Percentiles rank a stretch among this genome's conserved stretches.
Evolutionary conservation across 805 yeast species (phyloP).

Genomic region (Cyberlindnera bimundalis): DNA sequence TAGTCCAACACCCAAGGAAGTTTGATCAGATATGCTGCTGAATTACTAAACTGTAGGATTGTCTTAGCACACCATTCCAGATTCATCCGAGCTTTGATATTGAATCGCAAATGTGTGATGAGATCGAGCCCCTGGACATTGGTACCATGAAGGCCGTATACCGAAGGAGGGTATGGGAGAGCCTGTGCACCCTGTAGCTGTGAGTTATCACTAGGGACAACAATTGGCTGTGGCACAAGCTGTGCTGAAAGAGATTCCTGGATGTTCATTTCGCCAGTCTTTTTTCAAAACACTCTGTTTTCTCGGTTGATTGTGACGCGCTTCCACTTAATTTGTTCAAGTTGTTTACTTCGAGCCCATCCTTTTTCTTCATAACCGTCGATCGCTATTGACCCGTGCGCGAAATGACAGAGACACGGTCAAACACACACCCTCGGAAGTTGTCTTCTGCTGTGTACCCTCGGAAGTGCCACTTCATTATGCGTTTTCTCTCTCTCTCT

Average conservation of each 20-base stretch:
- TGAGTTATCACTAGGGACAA: conserved; percentile 5
- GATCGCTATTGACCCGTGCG: too few species aligned
- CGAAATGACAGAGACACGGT: too few species aligned
- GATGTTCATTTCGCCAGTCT: conserved; percentile 1
- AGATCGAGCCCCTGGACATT: conserved; percentile 24
- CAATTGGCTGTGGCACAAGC: conserved; percentile 11
- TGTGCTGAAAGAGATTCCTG: conserved; percentile 5
- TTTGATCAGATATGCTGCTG: conserved; percentile 20
- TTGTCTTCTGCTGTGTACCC: too few species aligned
- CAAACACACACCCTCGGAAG: too few species aligned
- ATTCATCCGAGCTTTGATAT: conserved; percentile 21
- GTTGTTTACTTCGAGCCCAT: too few species aligned
- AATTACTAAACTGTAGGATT: conserved; percentile 21
- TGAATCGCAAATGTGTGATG: conserved; percentile 25
- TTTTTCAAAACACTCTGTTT: background rate
- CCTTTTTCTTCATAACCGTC: too few species aligned
- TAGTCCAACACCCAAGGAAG: conserved; percentile 26
- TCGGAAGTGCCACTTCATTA: too few species aligned
- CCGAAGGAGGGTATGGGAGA: conserved; percentile 10
- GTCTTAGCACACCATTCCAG: conserved; percentile 28
- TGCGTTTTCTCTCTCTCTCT: too few species aligned
- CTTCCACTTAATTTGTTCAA: too few species aligned
- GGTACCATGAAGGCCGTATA: conserved; percentile 21
- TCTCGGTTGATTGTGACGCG: too few species aligned
- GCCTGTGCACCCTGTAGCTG: background rate